A percentile compares a stretch with the other conserved stretches of the same genome.
Conservation (phyloP, 1,139 yeast species). For the Fermentozyma sake region DNA sequence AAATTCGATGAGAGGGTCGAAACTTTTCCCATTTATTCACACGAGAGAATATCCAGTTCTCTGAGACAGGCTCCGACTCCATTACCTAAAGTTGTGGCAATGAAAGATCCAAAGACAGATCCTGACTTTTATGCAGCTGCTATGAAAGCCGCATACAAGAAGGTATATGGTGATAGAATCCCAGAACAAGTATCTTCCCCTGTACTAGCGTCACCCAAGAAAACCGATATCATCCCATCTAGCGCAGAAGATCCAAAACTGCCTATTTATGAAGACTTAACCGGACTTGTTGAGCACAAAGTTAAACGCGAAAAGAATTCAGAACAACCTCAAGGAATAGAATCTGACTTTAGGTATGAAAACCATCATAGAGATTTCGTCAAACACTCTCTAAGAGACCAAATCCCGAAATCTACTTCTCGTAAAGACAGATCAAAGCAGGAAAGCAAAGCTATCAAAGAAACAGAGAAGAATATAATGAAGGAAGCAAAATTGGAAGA, state of each 20-base stretch:
- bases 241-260: slow-evolving; percentile 3
- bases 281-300: slow-evolving; percentile 3
- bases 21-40: slow-evolving; percentile 28
- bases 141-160: slow-evolving; percentile 37
- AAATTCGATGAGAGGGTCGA: slow-evolving; percentile 38
- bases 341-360: slow-evolving; percentile 27
- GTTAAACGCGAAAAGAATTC: slow-evolving; percentile 6
- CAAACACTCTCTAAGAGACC: slow-evolving; percentile 31
- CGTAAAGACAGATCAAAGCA: slow-evolving; percentile 33
- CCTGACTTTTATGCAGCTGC: slow-evolving; percentile 32
- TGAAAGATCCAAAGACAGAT: no score
- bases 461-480: slow-evolving; percentile 11
- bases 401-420: slow-evolving; percentile 11
- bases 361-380: slow-evolving; percentile 39
- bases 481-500: slow-evolving; percentile 10
- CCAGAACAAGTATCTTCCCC: slow-evolving; percentile 3
- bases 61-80: slow-evolving; percentile 1
- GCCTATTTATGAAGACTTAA: slow-evolving; percentile 6
- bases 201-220: no score
- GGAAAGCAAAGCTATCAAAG: slow-evolving; percentile 22
- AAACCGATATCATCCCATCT: slow-evolving; percentile 2
- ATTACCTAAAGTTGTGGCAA: slow-evolving; percentile 3
- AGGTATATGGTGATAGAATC: slow-evolving; percentile 30
- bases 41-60: slow-evolving; percentile 1
- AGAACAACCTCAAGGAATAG: slow-evolving; percentile 20